Evolutionary conservation across 2,329 filamentous ascomycete species (phyloP).

Genomic region (Blastomyces gilchristii): DNA sequence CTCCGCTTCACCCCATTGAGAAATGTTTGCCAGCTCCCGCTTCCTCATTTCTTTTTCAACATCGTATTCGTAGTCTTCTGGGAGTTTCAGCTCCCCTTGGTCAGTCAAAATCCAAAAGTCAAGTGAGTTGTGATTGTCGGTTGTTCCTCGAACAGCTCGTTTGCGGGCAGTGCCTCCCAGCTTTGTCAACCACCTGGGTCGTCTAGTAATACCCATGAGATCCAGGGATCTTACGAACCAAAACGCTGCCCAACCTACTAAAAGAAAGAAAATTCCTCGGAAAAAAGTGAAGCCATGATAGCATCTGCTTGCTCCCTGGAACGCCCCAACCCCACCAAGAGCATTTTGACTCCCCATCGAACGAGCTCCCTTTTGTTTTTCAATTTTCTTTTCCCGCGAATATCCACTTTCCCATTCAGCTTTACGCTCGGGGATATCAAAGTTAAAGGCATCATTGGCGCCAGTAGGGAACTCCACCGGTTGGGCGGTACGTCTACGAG

Average conservation of each 20-base stretch:
- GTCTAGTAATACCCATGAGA: slow-evolving; percentile 49
- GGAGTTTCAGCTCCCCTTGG: slow-evolving; percentile 46
- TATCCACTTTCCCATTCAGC: slow-evolving; percentile 39
- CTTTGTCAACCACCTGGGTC: slow-evolving; percentile 52
- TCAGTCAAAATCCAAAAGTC: slow-evolving; percentile 47
- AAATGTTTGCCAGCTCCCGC: slow-evolving; percentile 40
- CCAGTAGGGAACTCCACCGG: neutral
- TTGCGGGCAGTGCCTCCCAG: slow-evolving; percentile 25
- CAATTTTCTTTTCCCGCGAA: slow-evolving; percentile 35
- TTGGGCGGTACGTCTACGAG: neutral
- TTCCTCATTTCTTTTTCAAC: slow-evolving; percentile 70
- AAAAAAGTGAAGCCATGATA: slow-evolving; percentile 66
- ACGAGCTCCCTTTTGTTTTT: slow-evolving; percentile 29
- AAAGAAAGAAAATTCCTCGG: slow-evolving; percentile 58
- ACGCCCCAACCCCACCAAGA: slow-evolving; percentile 61
- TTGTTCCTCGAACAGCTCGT: slow-evolving; percentile 12
- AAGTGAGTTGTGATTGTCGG: slow-evolving; percentile 22
- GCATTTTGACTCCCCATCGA: slow-evolving; percentile 29
- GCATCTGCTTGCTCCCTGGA: slow-evolving; percentile 67
- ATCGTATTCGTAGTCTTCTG: slow-evolving; percentile 58
- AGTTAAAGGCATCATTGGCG: slow-evolving; percentile 25
- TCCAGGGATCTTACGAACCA: slow-evolving; percentile 46
- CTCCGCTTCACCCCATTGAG: slow-evolving; percentile 36
- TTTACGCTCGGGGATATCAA: slow-evolving; percentile 26
- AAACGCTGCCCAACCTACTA: slow-evolving; percentile 50